A percentile compares a stretch with the other conserved stretches of the same genome.
Conservation (phyloP, 495 filamentous ascomycete genomes). For the Umbilicaria muhlenbergii region DNA sequence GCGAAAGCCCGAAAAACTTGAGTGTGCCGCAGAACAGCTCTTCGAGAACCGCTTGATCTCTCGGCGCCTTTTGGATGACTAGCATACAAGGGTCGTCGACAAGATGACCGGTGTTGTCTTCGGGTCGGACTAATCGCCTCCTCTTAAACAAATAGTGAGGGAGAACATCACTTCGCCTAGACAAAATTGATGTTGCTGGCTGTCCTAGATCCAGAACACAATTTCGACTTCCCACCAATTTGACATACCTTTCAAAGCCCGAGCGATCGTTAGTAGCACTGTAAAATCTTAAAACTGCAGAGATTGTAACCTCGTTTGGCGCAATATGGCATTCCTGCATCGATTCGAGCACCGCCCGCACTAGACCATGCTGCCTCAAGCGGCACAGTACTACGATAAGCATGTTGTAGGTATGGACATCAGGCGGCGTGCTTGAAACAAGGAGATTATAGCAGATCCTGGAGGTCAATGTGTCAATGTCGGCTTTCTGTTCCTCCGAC, state of each 20-base stretch:
- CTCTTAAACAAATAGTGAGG: no score
- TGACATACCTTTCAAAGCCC: constrained; percentile 24
- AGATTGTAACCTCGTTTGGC: constrained; percentile 37
- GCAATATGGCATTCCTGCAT: constrained; percentile 29
- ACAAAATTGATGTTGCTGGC: background rate
- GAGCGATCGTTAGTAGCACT: constrained; percentile 20
- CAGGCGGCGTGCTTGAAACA: constrained; percentile 36
- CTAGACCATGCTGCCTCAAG: constrained; percentile 31
- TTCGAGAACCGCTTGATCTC: constrained; percentile 10
- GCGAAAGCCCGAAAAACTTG: constrained; percentile 3
- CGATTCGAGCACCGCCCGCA: constrained; percentile 35
- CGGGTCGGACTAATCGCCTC: background rate
- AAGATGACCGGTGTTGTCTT: constrained; percentile 1
- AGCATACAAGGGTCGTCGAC: background rate
- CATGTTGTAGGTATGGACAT: constrained; percentile 48
- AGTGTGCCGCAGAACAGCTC: constrained; percentile 10
- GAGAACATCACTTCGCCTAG: background rate
- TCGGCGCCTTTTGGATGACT: constrained; percentile 5
- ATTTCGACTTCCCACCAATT: constrained; percentile 22
- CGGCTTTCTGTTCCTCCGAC: background rate
- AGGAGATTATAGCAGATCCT: constrained; percentile 57
- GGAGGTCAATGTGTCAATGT: constrained; percentile 20
- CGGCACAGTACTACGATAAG: constrained; percentile 42
- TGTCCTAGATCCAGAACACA: constrained; percentile 5
- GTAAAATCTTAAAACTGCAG: constrained; percentile 40